A percentile compares a stretch with the other conserved stretches of the same genome.
phyloP scores from a whole-genome alignment of 495 filamentous ascomycete species.

The Neurospora sp. region DNA sequence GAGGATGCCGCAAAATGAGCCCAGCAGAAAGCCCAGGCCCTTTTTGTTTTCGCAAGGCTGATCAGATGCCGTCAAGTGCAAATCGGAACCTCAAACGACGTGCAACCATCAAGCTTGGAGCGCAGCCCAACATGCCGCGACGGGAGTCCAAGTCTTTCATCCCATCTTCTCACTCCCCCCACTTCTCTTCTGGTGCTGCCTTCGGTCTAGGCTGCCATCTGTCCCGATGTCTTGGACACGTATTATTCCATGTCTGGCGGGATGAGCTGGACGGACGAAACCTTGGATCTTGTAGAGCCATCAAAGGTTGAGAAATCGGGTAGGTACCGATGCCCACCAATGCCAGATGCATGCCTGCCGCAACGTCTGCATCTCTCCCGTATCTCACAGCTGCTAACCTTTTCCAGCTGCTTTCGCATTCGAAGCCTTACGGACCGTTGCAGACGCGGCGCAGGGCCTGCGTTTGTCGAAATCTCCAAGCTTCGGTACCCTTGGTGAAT shows the following conservation, averaged over 20 bases:
- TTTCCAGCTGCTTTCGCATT: background rate
- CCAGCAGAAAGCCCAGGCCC: background rate
- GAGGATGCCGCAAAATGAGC: background rate
- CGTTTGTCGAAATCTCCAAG: background rate
- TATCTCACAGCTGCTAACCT: background rate
- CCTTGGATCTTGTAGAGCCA: background rate
- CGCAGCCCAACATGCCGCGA: background rate
- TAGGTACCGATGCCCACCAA: background rate
- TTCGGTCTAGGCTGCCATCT: background rate
- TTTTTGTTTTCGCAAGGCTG: background rate
- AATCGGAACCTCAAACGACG: background rate
- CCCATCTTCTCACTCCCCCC: background rate
- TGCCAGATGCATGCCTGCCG: background rate
- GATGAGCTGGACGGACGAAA: background rate
- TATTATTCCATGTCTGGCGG: background rate
- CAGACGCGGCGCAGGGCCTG: background rate
- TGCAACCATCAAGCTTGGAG: background rate
- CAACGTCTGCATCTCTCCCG: background rate
- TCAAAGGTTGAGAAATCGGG: background rate
- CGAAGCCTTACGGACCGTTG: background rate
- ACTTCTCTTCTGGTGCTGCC: background rate
- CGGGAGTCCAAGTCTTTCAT: background rate
- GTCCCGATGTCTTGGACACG: background rate
- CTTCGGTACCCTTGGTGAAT: background rate
- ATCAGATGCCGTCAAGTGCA: background rate